Percentiles rank a stretch among this genome's conserved stretches.
These are phyloP conservation scores for Pholiota adiposa DNA, from an alignment of 1,284 basidiomycete genomes.

Conservation along the genomic window DNA sequence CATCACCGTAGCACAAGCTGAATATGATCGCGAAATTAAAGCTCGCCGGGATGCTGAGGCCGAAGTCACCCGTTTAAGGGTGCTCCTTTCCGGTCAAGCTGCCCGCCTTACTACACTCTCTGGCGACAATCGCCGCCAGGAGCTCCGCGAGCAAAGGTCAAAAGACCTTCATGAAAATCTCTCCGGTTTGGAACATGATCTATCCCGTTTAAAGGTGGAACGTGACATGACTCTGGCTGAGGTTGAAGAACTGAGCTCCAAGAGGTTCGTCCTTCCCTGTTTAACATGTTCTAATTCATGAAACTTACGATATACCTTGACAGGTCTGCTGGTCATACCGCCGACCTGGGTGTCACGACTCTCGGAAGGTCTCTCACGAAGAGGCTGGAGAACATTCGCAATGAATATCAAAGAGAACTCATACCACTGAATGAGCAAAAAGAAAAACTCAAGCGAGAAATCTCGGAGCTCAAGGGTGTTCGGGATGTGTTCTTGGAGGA, in stretches of 20 bases:
- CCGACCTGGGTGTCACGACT: conserved; percentile 50
- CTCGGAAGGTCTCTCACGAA: conserved; percentile 79
- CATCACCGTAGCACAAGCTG: conserved; percentile 88
- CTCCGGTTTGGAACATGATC: conserved; percentile 80
- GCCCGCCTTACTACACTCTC: conserved; percentile 84
- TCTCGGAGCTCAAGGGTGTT: conserved; percentile 85
- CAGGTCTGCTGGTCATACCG: conserved; percentile 28
- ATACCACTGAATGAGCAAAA: conserved; percentile 83
- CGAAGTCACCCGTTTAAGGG: conserved; percentile 84
- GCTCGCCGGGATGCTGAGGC: conserved; percentile 89
- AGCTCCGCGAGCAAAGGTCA: conserved; percentile 78
- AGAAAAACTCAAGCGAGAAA: conserved; percentile 81
- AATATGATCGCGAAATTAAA: conserved; percentile 91
- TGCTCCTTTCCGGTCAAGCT: conserved; percentile 89
- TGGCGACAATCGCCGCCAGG: conserved; percentile 77
- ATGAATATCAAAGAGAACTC: conserved; percentile 87
- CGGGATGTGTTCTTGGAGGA: conserved; percentile 91
- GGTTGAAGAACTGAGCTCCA: conserved; percentile 86
- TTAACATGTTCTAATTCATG: neutral
- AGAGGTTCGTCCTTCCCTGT: conserved; percentile 52
- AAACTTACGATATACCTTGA: neutral
- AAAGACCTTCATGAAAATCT: conserved; percentile 82
- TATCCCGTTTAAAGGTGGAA: conserved; percentile 88
- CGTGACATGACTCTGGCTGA: conserved; percentile 92
- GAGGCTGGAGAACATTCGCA: conserved; percentile 90